Evolutionary conservation across 257 asterid species (phyloP).

Genomic region (Leptodermis oblonga): DNA sequence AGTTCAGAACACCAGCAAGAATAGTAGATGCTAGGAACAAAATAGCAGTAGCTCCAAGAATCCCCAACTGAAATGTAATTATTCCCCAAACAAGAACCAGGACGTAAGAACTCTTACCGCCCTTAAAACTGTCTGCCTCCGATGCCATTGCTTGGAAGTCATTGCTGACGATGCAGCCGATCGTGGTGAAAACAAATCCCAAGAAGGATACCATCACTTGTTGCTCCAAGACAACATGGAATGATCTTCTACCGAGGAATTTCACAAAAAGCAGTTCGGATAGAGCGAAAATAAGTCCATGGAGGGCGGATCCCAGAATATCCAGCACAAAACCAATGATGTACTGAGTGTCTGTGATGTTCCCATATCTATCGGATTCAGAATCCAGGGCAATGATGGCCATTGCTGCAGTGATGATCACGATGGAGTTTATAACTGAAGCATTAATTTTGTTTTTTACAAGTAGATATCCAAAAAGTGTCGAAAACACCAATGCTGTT

Average conservation of each 20-base stretch:
- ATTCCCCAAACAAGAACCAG: conserved; percentile 76
- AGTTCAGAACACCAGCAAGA: conserved; percentile 84
- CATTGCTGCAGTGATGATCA: conserved; percentile 77
- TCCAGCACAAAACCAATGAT: conserved; percentile 70
- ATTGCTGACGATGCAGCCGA: conserved; percentile 51
- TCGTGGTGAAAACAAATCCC: conserved; percentile 65
- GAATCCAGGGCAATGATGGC: conserved; percentile 81
- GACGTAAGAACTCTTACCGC: conserved; percentile 50
- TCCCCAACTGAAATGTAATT: conserved; percentile 71
- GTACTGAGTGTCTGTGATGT: conserved; percentile 45
- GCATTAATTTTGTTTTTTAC: conserved; percentile 78
- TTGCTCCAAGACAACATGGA: conserved; percentile 86
- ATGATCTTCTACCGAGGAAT: conserved; percentile 63
- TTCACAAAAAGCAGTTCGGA: conserved; percentile 66
- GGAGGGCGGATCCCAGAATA: conserved; percentile 70
- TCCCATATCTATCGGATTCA: conserved; percentile 56
- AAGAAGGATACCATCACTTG: conserved; percentile 83
- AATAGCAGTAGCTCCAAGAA: conserved; percentile 75
- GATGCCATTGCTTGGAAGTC: conserved; percentile 56
- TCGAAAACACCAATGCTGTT: conserved; percentile 60
- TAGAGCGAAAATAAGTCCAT: conserved; percentile 86
- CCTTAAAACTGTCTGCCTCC: conserved; percentile 57
- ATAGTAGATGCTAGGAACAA: conserved; percentile 79
- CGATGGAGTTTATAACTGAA: conserved; percentile 52
- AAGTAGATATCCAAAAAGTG: conserved; percentile 67